Evolutionary conservation across 1,284 basidiomycete genomes (phyloP).

Genomic region (Puccinia novopanici): DNA sequence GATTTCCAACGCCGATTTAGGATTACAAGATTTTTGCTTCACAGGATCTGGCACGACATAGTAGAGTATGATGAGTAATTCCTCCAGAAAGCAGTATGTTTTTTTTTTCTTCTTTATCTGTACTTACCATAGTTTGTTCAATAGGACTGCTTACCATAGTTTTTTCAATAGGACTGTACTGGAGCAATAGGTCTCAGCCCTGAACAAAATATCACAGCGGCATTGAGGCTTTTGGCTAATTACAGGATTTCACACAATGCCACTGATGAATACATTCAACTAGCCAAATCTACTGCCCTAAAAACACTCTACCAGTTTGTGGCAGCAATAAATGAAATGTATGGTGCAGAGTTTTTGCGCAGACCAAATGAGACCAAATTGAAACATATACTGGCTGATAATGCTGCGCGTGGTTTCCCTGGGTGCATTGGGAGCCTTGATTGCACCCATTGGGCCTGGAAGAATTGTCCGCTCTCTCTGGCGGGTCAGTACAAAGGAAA

Average conservation of each 20-base stretch:
- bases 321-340: background rate
- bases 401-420: slow-evolving; percentile 9
- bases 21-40: background rate
- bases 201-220: background rate
- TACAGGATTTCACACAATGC: background rate
- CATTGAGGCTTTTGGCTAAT: background rate
- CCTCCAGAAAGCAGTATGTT: background rate
- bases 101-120: background rate
- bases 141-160: no score
- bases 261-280: background rate
- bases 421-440: background rate
- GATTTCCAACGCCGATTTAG: background rate
- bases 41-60: background rate
- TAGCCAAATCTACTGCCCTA: background rate
- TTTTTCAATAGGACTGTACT: slow-evolving; percentile 13
- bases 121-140: background rate
- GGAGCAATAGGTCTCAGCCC: background rate
- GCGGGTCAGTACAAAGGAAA: background rate
- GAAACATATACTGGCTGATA: background rate
- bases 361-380: background rate
- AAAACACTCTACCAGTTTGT: background rate
- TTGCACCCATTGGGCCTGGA: slow-evolving; percentile 1
- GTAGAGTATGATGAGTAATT: background rate
- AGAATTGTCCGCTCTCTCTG: background rate
- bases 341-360: background rate